Evolutionary conservation across 2,329 filamentous ascomycete genomes (phyloP).

Genomic region (Dryadomyces quercus-mongolicae): DNA sequence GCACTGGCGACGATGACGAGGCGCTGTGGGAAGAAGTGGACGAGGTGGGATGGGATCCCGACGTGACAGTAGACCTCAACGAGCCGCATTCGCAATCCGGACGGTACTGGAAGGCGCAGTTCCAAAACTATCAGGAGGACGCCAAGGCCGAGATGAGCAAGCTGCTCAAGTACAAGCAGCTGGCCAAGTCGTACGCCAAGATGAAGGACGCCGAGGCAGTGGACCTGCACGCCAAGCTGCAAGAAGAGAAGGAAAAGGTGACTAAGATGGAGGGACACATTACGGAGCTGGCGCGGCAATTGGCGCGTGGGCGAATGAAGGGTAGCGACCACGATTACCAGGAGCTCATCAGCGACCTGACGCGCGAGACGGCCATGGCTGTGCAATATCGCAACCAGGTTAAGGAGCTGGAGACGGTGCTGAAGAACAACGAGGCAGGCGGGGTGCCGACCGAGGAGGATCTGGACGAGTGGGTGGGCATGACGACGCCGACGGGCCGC

Average conservation of each 20-base stretch:
- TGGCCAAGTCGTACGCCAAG: slow-evolving; percentile 67
- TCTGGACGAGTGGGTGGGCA: slow-evolving; percentile 17
- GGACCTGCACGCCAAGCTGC: slow-evolving; percentile 51
- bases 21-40: slow-evolving; percentile 43
- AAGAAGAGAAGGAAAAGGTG: slow-evolving; percentile 55
- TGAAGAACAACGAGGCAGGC: slow-evolving; percentile 27
- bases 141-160: slow-evolving; percentile 65
- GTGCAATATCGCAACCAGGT: slow-evolving; percentile 47
- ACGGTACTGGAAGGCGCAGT: slow-evolving; percentile 70
- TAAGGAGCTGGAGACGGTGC: slow-evolving; percentile 41
- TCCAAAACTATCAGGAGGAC: slow-evolving; percentile 59
- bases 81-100: slow-evolving; percentile 65
- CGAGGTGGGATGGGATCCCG: slow-evolving; percentile 31
- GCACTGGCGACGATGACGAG: slow-evolving; percentile 15
- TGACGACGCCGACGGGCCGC: not conserved
- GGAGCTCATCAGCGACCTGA: slow-evolving; percentile 39
- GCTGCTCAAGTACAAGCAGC: slow-evolving; percentile 66
- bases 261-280: slow-evolving; percentile 51
- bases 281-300: slow-evolving; percentile 46
- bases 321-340: slow-evolving; percentile 31
- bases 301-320: slow-evolving; percentile 26
- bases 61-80: slow-evolving; percentile 58
- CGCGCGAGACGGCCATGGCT: slow-evolving; percentile 44
- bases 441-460: slow-evolving; percentile 18
- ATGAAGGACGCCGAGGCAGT: slow-evolving; percentile 64